Base-by-base conservation (phyloP, 2,329 filamentous ascomycete species). In the Paecilomyces sp. region DNA sequence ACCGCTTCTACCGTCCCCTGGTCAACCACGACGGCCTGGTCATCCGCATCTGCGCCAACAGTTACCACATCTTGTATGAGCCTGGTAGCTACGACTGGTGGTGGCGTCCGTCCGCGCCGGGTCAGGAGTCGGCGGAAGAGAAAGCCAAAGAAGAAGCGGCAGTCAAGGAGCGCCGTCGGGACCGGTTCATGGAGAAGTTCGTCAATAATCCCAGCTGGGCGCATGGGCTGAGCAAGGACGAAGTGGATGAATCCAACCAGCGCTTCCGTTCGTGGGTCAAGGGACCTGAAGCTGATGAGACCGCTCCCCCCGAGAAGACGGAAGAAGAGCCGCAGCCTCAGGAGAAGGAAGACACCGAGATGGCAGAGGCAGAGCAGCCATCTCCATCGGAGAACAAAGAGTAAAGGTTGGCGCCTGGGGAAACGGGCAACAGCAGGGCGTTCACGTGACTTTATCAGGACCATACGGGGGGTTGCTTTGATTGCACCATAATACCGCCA, bases 1-100 rank as follows among this genome's bases (percentile, higher is more conserved):
- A 85, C 55, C 86, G 86, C 68, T 76, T 74, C 66, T 76, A 78
- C 67, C 72, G 76, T 47, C 77, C 78, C 50, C 72, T 89, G 5
- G 79, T 83, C 4, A 87, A 85, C 66, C 78, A 85, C 60, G 89
- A 92, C 67, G 85, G 87, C 18, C 76, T 93, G 50, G 83, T 85
- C 11, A 83, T 91, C 51, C 86, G 88, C 62, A 89, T 93, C 69
- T 91, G 88, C 67, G 83, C 91, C 13, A 89, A 89, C 73, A 90
- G 85, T 58, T 91, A 88, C 70, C 89, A 90, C 75, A 88, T 93
- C 69, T 80, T 90, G n/a, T 92, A 89, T 78, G 86, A 87, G 59
- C 84, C 88, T 1, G 82, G 82, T 31, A 90, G 88, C 22, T 82
- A 82, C 6, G 90, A 92, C 68, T 90, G 83, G 75, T 89, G 89